phyloP scores from a whole-genome alignment of 495 filamentous ascomycete genomes.

The Hapsidospora chrysogenum region DNA sequence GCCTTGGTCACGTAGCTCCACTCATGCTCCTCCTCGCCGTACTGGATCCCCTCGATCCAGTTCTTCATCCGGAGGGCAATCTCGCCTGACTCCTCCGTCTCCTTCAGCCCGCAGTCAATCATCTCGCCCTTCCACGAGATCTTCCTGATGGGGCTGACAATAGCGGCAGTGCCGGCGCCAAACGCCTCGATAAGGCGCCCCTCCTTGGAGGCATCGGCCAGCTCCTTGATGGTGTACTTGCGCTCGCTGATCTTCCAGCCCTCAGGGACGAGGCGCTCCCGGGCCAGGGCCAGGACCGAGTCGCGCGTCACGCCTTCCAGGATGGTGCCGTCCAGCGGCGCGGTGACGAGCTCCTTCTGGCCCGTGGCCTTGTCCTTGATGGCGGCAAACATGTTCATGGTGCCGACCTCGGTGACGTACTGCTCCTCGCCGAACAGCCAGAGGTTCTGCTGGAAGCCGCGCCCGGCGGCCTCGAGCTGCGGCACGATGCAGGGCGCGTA shows the following conservation, averaged over 20 bases:
- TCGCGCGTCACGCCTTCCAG: constrained; percentile 87
- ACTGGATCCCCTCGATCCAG: constrained; percentile 92
- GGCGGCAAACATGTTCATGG: constrained; percentile 92
- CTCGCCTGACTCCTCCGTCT: constrained; percentile 71
- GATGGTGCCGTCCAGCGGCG: constrained; percentile 93
- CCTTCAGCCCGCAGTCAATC: constrained; percentile 60
- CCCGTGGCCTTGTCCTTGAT: constrained; percentile 68
- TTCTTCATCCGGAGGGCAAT: constrained; percentile 73
- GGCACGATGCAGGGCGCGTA: constrained; percentile 94
- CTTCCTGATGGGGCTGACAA: constrained; percentile 64
- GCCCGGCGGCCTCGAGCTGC: constrained; percentile 72
- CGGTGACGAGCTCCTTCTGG: constrained; percentile 76
- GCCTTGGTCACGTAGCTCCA: constrained; percentile 47
- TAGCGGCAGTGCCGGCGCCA: constrained; percentile 78
- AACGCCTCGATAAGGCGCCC: constrained; percentile 85
- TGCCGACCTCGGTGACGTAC: constrained; percentile 88
- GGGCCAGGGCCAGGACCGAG: constrained; percentile 65
- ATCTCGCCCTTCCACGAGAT: constrained; percentile 72
- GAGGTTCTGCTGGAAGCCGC: constrained; percentile 93
- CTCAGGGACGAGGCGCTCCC: constrained; percentile 64
- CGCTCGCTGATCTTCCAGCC: constrained; percentile 82
- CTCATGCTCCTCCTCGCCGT: constrained; percentile 76
- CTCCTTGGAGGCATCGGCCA: constrained; percentile 64
- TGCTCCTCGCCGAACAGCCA: constrained; percentile 95
- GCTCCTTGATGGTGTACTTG: constrained; percentile 73